Evolutionary conservation across 1,284 basidiomycete species (phyloP), one percentile per base, ranked within the genome.

Genomic region (Irpex lacteus): DNA sequence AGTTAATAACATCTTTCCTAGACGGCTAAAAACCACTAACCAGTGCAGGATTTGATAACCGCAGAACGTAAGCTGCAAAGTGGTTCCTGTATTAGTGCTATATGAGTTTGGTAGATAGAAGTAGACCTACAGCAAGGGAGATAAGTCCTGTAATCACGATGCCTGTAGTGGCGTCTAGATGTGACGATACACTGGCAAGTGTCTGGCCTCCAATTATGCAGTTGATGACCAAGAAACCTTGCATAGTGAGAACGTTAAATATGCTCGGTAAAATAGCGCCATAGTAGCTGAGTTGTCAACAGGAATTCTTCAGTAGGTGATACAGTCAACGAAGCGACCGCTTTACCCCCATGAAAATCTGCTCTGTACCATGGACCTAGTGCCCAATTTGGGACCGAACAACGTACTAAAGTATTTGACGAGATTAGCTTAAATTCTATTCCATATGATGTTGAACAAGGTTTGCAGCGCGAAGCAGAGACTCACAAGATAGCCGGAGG

Each of bases 141-240:
- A 93, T 82, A 32, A 91, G 65, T 1, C 85, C 80, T 26, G 94
- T 90, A 62, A 95, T 88, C 15, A 92, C 88, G 66, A 95, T 95
- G 1, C 94, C 94, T 5, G 91, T 62, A 0, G 84, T 81, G 55
- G 81, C 81, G 63, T 80, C 69, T 13, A 86, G 69, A 61, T 78
- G 77, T 19, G 75, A 72, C 52, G 84, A 88, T 6, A 88, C 85
- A 44, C 86, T 83, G 2, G 86, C 83, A 52, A 94, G 76, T 0
- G 87, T 85, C 72, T 93, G 90, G 0, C 90, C 92, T 5, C 90
- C 91, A 60, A 91, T 80, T 69, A 94, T 92, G 59, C 82, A 85
- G 70, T 90, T 90, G 62, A 95, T 75, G 56, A 91, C 84, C 60
- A 90, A 78, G 75, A 86, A 94, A 0, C 90, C 89, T 72, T 90